These are phyloP conservation scores for Trichoderma sp. DNA, from an alignment of 2,329 filamentous ascomycete species.

Conservation along the genomic window DNA sequence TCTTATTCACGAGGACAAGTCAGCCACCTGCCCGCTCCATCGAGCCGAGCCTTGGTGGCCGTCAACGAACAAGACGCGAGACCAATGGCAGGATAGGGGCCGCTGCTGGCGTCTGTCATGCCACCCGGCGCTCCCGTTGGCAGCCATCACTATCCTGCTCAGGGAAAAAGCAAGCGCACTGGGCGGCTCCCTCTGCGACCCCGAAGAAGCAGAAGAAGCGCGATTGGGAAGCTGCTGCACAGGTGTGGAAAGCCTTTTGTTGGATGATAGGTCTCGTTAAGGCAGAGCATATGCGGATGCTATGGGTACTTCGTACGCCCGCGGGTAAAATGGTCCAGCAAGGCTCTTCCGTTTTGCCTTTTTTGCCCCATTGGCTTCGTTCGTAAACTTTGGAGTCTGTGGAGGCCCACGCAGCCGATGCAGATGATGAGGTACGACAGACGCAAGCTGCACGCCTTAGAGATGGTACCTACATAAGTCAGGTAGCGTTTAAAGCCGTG, in stretches of 20 bases:
- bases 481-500: slow-evolving; percentile 7
- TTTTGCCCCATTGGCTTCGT: slow-evolving; percentile 5
- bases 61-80: slow-evolving; percentile 20
- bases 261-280: slow-evolving; percentile 6
- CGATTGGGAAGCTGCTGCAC: slow-evolving; percentile 23
- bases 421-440: slow-evolving; percentile 26
- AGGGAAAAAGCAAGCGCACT: slow-evolving; percentile 3
- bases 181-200: neutral
- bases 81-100: slow-evolving; percentile 11
- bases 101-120: slow-evolving; percentile 24
- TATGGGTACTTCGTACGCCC: slow-evolving; percentile 19
- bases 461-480: slow-evolving; percentile 26
- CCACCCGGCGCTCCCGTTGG: slow-evolving; percentile 28
- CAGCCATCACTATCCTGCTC: slow-evolving; percentile 17
- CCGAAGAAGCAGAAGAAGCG: slow-evolving; percentile 18
- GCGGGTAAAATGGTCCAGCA: slow-evolving; percentile 11
- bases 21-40: slow-evolving; percentile 25
- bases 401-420: slow-evolving; percentile 22
- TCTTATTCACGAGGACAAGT: slow-evolving; percentile 26
- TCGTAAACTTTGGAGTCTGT: slow-evolving; percentile 8
- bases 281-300: neutral
- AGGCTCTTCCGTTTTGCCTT: slow-evolving; percentile 20
- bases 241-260: slow-evolving; percentile 9
- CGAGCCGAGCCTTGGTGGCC: slow-evolving; percentile 21
- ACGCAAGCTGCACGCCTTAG: slow-evolving; percentile 18